Evolutionary conservation across 225 moss, liverwort and hornwort genomes (phyloP).

Genomic region (Takakia lepidozioides): DNA sequence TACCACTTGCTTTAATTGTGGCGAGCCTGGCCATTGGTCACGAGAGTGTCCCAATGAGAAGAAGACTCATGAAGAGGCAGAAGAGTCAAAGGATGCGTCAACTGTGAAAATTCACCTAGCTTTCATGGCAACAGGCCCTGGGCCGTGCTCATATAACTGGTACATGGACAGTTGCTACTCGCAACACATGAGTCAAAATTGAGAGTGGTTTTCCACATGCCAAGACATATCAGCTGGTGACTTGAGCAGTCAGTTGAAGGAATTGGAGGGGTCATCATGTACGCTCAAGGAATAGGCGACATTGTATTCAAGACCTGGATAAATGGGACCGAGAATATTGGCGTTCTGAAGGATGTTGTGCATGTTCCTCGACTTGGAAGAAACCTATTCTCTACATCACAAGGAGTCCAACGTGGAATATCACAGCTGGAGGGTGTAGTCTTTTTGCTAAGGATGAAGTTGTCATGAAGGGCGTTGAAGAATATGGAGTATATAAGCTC

Average conservation of each 20-base stretch:
- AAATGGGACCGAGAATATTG: neutral
- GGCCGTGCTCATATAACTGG: neutral
- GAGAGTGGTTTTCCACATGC: conserved; percentile 2
- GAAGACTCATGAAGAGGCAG: neutral
- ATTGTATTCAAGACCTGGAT: conserved; percentile 1
- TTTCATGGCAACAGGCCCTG: neutral
- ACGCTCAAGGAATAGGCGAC: conserved; percentile 7
- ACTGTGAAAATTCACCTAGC: neutral
- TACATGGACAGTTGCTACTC: conserved; percentile 3
- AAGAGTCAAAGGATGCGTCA: neutral
- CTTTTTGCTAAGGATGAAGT: neutral
- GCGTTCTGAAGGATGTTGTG: conserved; percentile 2
- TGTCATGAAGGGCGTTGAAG: neutral
- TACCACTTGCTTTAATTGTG: conserved; percentile 2
- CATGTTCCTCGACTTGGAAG: neutral
- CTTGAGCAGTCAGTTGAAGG: conserved; percentile 1
- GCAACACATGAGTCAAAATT: conserved; percentile 4
- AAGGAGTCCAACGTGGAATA: conserved; percentile 5
- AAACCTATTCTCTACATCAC: conserved; percentile 3
- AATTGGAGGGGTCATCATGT: conserved; percentile 2
- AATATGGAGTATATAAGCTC: neutral
- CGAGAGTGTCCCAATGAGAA: neutral
- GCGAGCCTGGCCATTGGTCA: neutral
- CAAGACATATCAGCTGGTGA: neutral
- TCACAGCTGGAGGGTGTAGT: too few relatives aligned